A percentile compares a stretch with the other conserved stretches of the same genome.
These are phyloP conservation scores for Calophaca sinica DNA, from an alignment of 306 rosid species.

Conservation along the genomic window DNA sequence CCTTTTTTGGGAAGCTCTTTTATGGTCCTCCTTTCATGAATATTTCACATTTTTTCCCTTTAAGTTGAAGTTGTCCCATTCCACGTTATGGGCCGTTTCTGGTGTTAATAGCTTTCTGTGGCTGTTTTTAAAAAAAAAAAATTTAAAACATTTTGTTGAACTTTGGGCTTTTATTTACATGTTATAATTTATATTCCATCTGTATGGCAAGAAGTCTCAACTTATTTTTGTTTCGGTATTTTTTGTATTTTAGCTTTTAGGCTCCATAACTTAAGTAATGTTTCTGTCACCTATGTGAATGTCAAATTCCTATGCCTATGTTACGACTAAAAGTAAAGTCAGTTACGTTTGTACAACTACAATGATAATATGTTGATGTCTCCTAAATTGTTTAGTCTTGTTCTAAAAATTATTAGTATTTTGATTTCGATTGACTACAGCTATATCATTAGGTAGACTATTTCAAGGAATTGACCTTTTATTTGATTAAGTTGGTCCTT, in stretches of 20 bases:
- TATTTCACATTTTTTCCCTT: background rate
- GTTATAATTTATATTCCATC: background rate
- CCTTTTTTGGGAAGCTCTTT: background rate
- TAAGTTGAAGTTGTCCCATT: background rate
- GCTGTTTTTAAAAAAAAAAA: background rate
- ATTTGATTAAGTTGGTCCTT: background rate
- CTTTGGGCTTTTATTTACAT: background rate
- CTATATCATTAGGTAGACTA: background rate
- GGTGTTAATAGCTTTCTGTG: background rate
- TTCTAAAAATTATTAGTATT: background rate
- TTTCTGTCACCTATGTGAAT: background rate
- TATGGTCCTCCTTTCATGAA: constrained; percentile 1
- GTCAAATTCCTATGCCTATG: background rate
- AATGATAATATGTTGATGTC: background rate
- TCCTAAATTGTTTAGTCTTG: background rate
- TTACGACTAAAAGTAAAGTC: background rate
- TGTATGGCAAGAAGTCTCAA: background rate
- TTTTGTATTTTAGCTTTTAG: background rate
- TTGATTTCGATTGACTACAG: background rate
- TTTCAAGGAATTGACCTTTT: background rate
- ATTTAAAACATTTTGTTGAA: background rate
- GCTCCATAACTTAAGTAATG: background rate
- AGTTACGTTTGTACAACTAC: background rate
- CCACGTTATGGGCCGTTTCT: constrained; percentile 3
- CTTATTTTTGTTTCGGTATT: background rate